Evolutionary conservation across 345 rosid genomes (phyloP).

Genomic region (Acer campestre): DNA sequence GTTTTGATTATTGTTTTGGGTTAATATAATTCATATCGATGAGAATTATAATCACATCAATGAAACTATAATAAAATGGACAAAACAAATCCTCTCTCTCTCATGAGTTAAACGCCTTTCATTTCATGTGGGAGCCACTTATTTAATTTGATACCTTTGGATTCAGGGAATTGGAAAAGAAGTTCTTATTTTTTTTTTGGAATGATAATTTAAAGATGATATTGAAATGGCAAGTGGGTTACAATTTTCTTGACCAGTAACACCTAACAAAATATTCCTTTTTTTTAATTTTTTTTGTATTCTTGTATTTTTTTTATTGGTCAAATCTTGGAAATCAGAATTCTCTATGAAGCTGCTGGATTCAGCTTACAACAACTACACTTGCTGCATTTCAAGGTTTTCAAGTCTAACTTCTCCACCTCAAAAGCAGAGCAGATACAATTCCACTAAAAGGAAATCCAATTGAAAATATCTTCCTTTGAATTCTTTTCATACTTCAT

Average conservation of each 20-base stretch:
- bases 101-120: background rate
- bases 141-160: background rate
- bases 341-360: background rate
- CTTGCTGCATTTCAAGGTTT: background rate
- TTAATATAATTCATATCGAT: no score
- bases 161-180: background rate
- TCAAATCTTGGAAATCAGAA: slow-evolving; percentile 5
- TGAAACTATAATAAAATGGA: background rate
- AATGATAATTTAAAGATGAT: background rate
- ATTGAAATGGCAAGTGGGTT: slow-evolving; percentile 11
- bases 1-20: no score
- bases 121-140: background rate
- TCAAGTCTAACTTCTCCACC: slow-evolving; percentile 22
- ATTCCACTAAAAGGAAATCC: slow-evolving; percentile 1
- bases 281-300: no score
- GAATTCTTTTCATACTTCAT: background rate
- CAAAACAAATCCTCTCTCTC: background rate
- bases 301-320: background rate
- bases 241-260: background rate
- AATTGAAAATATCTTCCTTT: slow-evolving; percentile 5
- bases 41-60: background rate
- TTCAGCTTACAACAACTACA: background rate
- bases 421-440: background rate
- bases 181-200: background rate
- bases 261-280: background rate